Evolutionary conservation across 345 rosid genomes (phyloP).

Genomic region (Kernera saxatilis): DNA sequence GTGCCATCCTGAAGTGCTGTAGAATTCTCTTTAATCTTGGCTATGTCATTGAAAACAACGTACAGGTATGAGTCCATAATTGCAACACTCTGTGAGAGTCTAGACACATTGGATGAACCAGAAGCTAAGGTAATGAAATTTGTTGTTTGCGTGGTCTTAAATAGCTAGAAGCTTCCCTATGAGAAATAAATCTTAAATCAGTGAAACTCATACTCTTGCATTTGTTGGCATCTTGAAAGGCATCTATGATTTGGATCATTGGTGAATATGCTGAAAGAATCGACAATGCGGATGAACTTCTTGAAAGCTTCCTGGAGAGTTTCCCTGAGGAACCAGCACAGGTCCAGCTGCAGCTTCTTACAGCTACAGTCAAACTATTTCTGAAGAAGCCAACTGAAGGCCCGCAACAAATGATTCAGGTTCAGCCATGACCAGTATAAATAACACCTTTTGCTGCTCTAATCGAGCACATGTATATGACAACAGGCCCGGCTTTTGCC

Average conservation of each 20-base stretch:
- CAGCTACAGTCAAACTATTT: constrained; percentile 94
- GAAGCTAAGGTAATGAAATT: constrained; percentile 75
- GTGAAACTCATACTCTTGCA: not conserved
- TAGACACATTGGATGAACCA: constrained; percentile 93
- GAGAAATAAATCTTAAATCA: constrained; percentile 43
- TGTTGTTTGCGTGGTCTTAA: not conserved
- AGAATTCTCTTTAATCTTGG: not conserved
- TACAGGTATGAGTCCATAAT: constrained; percentile 87
- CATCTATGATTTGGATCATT: constrained; percentile 99
- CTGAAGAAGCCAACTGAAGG: constrained; percentile 99
- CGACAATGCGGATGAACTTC: constrained; percentile 98
- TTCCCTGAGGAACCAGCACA: constrained; percentile 99
- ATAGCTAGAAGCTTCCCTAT: constrained; percentile 24
- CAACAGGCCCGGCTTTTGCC: not conserved
- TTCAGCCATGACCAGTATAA: constrained; percentile 19
- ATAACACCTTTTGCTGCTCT: not conserved
- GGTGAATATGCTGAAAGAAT: constrained; percentile 99
- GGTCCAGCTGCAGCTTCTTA: constrained; percentile 92
- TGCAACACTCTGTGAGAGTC: constrained; percentile 90
- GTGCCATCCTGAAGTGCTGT: not conserved
- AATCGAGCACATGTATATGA: not conserved
- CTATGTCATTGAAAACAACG: constrained; percentile 54
- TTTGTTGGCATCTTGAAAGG: constrained; percentile 41
- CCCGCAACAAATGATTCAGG: constrained; percentile 99
- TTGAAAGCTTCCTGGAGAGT: constrained; percentile 96